Percentiles rank a stretch among this genome's conserved stretches.
Conservation (phyloP, 176 grass and related monocot genomes). For the Oryza officinalis region DNA sequence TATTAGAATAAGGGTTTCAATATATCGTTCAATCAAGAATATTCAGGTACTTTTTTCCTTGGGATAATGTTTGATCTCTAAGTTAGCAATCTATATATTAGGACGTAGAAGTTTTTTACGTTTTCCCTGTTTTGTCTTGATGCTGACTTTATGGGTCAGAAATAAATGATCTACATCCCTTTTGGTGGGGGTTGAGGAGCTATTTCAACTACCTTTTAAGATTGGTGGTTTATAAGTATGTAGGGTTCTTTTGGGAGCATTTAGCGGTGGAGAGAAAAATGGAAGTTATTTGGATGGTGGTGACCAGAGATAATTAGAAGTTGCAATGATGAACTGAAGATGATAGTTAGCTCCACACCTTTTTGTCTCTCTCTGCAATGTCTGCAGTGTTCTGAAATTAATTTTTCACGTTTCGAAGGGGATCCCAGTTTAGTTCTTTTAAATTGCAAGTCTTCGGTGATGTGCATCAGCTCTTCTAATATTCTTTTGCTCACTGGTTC, state of each 20-base stretch:
- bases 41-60: not conserved
- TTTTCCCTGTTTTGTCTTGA: not conserved
- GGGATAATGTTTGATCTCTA: not conserved
- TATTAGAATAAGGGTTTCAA: not conserved
- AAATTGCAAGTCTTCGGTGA: not conserved
- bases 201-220: constrained; percentile 1
- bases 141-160: not conserved
- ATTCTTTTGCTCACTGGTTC: constrained; percentile 27
- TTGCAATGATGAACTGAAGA: not conserved
- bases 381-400: constrained; percentile 1
- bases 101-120: not conserved
- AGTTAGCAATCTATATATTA: not conserved
- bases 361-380: not conserved
- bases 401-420: not conserved
- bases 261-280: constrained; percentile 4
- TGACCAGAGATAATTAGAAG: constrained; percentile 8
- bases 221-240: not conserved
- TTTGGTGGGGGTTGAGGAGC: not conserved
- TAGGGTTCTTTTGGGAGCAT: not conserved
- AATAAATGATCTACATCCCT: not conserved
- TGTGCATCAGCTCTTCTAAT: constrained; percentile 17
- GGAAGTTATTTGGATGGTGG: not conserved
- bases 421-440: not conserved
- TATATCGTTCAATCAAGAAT: not conserved
- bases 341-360: not conserved